Base-by-base conservation (phyloP, 352 stramenopile genomes). In the Peronospora tabacina region DNA sequence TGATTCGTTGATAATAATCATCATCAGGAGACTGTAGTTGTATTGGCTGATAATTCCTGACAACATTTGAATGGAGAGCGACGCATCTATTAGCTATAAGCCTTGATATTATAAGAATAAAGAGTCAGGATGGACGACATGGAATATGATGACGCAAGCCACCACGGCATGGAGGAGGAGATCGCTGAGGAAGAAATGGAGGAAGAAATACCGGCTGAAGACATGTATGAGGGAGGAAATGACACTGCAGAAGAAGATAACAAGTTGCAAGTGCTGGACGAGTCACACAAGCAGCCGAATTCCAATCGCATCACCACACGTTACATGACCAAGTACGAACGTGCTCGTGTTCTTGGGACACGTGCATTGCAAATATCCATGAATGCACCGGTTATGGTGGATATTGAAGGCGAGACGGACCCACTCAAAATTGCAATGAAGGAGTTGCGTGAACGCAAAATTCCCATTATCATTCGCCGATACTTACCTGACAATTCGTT, bases 241-340 rank as follows among this genome's bases (percentile, higher is more conserved):
- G 76, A 90, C 19, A 63, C 49, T 38, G 48, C 36, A 13, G 45
- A 64, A 26, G 68, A 87, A 17, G 75, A 91, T 40, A 62, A 53
- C 43, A 86, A 86, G 53, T 55, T 90, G 34, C 75, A 82, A 53
- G 68, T 93, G 52, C 64, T 90, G 15, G 80, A 93, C 63, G 82
- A 90, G 54, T 90, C 77, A 16, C 79, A 93, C 61, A 89, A 88
- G 48, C 72, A 89, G 58, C 79, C 82, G 12, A 94, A 94, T 59
- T 71, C 70, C 15, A 75, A 92, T 47, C 79, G 94, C 54, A 96
- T 98, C 55, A 99, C 97, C 19, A 99, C 95, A 7, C 75, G 85
- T 33, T 99, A 98, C 79, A 97, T 99, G 79, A 99, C 97, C 42
- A 99, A 99, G 80, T 99, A 99, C 74, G 96, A 99, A 69, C 75